A percentile compares a stretch with the other conserved stretches of the same genome.
These are phyloP conservation scores for Claviceps digitariae DNA, from an alignment of 2,329 filamentous ascomycete species.

Conservation along the genomic window DNA sequence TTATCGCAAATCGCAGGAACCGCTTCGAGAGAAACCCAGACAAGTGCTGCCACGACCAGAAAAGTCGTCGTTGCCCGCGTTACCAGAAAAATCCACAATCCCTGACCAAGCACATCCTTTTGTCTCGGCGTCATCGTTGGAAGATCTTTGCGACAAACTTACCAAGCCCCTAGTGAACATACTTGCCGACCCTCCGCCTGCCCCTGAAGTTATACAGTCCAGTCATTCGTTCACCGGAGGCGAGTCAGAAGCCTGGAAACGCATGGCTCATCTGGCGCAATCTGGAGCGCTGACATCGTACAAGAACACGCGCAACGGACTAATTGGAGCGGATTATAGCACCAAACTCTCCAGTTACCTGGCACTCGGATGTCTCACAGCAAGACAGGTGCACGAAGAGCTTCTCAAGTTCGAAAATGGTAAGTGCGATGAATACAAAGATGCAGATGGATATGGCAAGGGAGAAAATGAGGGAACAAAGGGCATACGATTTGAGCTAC, in stretches of 20 bases:
- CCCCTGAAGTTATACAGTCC: slow-evolving; percentile 39
- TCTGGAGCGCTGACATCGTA: slow-evolving; percentile 50
- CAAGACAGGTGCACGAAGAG: slow-evolving; percentile 57
- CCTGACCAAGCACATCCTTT: slow-evolving; percentile 51
- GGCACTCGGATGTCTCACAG: slow-evolving; percentile 57
- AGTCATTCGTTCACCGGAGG: slow-evolving; percentile 58
- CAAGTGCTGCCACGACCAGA: slow-evolving; percentile 37
- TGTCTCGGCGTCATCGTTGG: slow-evolving; percentile 40
- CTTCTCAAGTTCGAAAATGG: slow-evolving; percentile 59
- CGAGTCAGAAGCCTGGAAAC: slow-evolving; percentile 43
- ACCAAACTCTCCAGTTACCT: slow-evolving; percentile 66
- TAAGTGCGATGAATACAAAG: slow-evolving; percentile 23
- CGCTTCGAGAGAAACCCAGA: slow-evolving; percentile 52
- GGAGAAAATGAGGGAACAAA: slow-evolving; percentile 62
- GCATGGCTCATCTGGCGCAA: slow-evolving; percentile 46
- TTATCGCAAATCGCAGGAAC: slow-evolving; percentile 61
- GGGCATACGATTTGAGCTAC: slow-evolving; percentile 55
- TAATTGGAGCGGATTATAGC: slow-evolving; percentile 57
- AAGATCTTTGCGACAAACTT: slow-evolving; percentile 40
- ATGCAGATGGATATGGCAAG: slow-evolving; percentile 44
- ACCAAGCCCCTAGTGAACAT: slow-evolving; percentile 41
- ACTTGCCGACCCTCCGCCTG: slow-evolving; percentile 35
- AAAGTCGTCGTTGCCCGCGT: slow-evolving; percentile 37
- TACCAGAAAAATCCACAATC: slow-evolving; percentile 35
- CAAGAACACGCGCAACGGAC: slow-evolving; percentile 57